These are phyloP conservation scores for Macrophomina tecta DNA, from an alignment of 2,329 filamentous ascomycete genomes.

Conservation along the genomic window DNA sequence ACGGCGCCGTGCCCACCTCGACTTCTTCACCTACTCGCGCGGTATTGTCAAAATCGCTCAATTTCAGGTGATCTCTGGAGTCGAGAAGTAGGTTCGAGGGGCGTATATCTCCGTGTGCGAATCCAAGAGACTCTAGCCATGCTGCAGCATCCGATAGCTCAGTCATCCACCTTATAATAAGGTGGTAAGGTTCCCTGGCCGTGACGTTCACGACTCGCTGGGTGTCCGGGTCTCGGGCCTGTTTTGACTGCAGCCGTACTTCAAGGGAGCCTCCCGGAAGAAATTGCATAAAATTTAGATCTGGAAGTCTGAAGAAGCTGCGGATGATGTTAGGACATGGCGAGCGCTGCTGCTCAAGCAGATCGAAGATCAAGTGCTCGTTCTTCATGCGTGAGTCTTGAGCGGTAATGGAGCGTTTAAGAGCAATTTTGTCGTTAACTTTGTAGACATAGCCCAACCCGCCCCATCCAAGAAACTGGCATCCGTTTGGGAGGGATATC, in stretches of 20 bases:
- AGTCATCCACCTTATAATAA: constrained; percentile 3
- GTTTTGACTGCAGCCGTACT: constrained; percentile 3
- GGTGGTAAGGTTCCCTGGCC: not conserved
- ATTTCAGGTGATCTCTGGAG: not conserved
- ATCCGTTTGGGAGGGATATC: not conserved
- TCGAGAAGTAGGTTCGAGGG: constrained; percentile 5
- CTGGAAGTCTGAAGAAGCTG: not conserved
- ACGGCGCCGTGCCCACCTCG: not conserved
- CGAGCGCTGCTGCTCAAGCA: not conserved
- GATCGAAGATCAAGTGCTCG: not conserved
- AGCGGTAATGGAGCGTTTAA: not conserved
- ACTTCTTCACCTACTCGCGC: not conserved
- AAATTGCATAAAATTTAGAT: not conserved
- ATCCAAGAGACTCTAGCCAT: not conserved
- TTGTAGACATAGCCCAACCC: not conserved
- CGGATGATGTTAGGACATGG: not conserved
- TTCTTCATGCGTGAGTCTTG: not conserved
- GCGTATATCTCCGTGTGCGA: not conserved
- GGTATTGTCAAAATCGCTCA: not conserved
- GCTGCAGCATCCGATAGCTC: not conserved
- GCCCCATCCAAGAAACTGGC: not conserved
- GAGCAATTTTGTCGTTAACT: not conserved
- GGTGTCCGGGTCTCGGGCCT: constrained; percentile 3
- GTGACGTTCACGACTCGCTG: not conserved
- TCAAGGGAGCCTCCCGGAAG: not conserved